Evolutionary conservation across 768 basidiomycete species (phyloP), one percentile per base, ranked within the genome.

Genomic region (Pholiota microspora): DNA sequence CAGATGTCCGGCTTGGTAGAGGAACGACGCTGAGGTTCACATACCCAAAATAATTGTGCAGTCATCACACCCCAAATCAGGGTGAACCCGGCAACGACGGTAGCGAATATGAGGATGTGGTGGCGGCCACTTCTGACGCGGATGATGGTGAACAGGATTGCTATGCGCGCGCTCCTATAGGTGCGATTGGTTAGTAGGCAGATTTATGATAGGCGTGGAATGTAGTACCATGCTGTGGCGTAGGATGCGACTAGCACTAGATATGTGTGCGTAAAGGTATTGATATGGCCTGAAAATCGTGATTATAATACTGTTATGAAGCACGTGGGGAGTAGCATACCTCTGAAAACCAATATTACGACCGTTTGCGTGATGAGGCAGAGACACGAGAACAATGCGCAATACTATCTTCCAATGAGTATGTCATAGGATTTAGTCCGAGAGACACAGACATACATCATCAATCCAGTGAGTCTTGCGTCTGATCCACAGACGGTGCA

Each of bases 71-170:
- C 45, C 38, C 62, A 60, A 25, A 70, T 69, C 40, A 67, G n/a
- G 29, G 67, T 15, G 62, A 70, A 71, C 1, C 70, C 9, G 18
- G 64, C 59, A 0, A 69, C 72, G n/a, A 77, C 54, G 51, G 63
- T 63, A 10, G 62, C 49, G 0, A 74, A 64, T 13, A 58, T 56
- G 25, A 51, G 57, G 9, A 67, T 65, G 45, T 70, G 63, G 3
- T 38, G 35, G 5, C 31, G 54, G 46, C 72, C 71, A 1, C 77
- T 75, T 49, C 78, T 77, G 60, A 82, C 72, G 32, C 82, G 78
- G 49, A 82, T 76, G 55, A 83, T 72, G 5, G 80, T 81, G 66
- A 79, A 79, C 6, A 83, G 65, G 40, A 82, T 81, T 23, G 79
- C 75, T n/a, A 80, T 66, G 16, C 81, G 74, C 2, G 81, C 69